Conservation (phyloP, 768 basidiomycete species). For the Dentipellis fragilis region DNA sequence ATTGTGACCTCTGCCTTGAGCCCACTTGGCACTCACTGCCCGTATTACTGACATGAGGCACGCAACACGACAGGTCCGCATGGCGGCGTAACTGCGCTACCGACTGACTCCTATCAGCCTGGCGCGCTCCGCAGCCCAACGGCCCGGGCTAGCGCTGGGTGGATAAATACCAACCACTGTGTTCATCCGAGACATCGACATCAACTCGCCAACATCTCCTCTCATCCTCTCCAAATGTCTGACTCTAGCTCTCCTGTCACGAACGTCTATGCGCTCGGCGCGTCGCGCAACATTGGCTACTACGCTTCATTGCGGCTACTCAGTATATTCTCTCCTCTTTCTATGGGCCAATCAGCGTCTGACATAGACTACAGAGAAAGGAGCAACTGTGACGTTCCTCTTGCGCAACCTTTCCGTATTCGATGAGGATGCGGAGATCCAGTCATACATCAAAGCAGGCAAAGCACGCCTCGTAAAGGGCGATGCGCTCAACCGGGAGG, state of each 20-base stretch:
- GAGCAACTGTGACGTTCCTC: constrained; percentile 54
- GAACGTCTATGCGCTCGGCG: constrained; percentile 26
- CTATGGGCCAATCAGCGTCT: background rate
- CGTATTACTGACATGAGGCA: too few species aligned
- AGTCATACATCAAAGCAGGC: constrained; percentile 38
- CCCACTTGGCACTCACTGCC: too few species aligned
- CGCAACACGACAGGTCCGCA: too few species aligned
- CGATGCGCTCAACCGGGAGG: constrained; percentile 44
- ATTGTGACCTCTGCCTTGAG: too few species aligned
- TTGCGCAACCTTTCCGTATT: constrained; percentile 44
- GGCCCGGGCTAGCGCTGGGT: too few species aligned
- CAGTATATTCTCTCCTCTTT: constrained; percentile 13
- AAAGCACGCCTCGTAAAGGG: constrained; percentile 48
- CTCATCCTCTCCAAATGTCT: too few species aligned
- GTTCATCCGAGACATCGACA: too few species aligned
- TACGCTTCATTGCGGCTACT: constrained; percentile 21
- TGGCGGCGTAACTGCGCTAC: too few species aligned
- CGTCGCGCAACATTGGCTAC: constrained; percentile 32
- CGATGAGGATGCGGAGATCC: constrained; percentile 42
- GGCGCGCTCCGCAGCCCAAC: too few species aligned
- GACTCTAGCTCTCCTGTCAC: constrained; percentile 7
- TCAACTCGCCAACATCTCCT: too few species aligned
- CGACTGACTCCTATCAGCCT: too few species aligned
- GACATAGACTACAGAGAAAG: constrained; percentile 30
- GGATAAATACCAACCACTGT: too few species aligned